A percentile compares a stretch with the other conserved stretches of the same genome.
These are phyloP conservation scores for Selaginella moellendorffii DNA, from an alignment of 75 land plant genomes.

Conservation along the genomic window DNA sequence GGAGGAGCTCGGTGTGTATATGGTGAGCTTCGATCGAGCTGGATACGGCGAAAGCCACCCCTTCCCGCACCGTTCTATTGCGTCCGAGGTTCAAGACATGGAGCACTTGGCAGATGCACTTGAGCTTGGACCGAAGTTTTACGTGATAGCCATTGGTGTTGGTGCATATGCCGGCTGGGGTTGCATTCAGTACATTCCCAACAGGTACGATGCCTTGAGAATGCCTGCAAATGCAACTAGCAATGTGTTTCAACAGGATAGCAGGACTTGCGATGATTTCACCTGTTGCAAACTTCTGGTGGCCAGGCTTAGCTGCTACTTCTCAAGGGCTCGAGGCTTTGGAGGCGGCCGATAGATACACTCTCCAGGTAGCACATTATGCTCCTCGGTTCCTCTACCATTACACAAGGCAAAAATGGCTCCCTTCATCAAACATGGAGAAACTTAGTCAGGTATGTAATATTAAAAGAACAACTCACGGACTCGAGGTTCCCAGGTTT, in stretches of 20 bases:
- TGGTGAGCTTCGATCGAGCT: slow-evolving; percentile 70
- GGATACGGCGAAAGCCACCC: slow-evolving; percentile 96
- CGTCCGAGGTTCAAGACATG: slow-evolving; percentile 55
- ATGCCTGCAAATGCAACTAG: too few relatives aligned
- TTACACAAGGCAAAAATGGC: background rate
- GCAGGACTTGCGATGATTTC: slow-evolving; percentile 58
- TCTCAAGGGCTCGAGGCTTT: slow-evolving; percentile 39
- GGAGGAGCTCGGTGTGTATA: slow-evolving; percentile 47
- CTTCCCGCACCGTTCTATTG: slow-evolving; percentile 39
- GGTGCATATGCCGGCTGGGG: slow-evolving; percentile 58
- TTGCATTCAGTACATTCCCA: slow-evolving; percentile 70
- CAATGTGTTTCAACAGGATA: slow-evolving; percentile 36
- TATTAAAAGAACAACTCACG: background rate
- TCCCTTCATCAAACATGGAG: background rate
- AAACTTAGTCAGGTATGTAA: background rate
- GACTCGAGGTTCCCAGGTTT: background rate
- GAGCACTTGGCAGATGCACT: slow-evolving; percentile 67
- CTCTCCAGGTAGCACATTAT: slow-evolving; percentile 47
- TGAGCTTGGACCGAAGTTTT: slow-evolving; percentile 50
- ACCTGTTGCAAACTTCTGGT: slow-evolving; percentile 78
- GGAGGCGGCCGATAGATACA: slow-evolving; percentile 30
- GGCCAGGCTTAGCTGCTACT: slow-evolving; percentile 56
- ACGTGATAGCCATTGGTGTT: slow-evolving; percentile 49
- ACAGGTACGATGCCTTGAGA: slow-evolving; percentile 36
- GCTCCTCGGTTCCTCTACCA: slow-evolving; percentile 25